These are phyloP conservation scores for Yarrowia hollandica DNA, from an alignment of 805 yeast genomes.

Conservation along the genomic window DNA sequence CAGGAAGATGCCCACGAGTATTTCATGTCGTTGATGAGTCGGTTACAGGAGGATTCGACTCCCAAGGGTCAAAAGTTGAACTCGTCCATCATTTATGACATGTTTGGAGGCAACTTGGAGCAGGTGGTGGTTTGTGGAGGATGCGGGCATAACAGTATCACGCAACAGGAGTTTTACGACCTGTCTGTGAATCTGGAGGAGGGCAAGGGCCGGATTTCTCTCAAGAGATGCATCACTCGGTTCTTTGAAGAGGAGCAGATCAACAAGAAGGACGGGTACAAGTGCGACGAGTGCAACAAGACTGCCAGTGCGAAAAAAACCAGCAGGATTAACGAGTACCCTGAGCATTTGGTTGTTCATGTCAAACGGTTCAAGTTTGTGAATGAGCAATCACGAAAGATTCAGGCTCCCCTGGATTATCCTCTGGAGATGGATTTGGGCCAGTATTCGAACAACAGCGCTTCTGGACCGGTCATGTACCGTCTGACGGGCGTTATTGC, in stretches of 20 bases:
- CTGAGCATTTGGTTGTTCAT: slow-evolving; percentile 85
- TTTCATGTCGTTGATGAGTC: slow-evolving; percentile 84
- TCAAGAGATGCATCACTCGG: slow-evolving; percentile 48
- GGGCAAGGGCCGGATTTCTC: slow-evolving; percentile 36
- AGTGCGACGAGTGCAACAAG: slow-evolving; percentile 81
- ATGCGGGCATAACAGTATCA: slow-evolving; percentile 80
- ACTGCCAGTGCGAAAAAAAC: slow-evolving; percentile 76
- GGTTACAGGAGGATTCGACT: slow-evolving; percentile 88
- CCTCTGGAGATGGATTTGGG: slow-evolving; percentile 75
- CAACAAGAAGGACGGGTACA: slow-evolving; percentile 56
- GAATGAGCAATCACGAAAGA: slow-evolving; percentile 61
- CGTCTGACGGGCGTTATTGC: slow-evolving; percentile 80
- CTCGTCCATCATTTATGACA: slow-evolving; percentile 80
- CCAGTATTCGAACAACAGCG: slow-evolving; percentile 45
- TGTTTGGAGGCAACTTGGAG: slow-evolving; percentile 86
- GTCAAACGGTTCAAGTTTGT: slow-evolving; percentile 84
- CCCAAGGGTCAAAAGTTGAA: slow-evolving; percentile 87
- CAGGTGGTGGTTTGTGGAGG: slow-evolving; percentile 81
- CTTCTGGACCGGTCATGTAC: slow-evolving; percentile 53
- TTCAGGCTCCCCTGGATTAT: slow-evolving; percentile 82
- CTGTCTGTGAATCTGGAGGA: slow-evolving; percentile 67
- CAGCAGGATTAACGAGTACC: slow-evolving; percentile 73
- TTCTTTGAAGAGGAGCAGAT: slow-evolving; percentile 64
- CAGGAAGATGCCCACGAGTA: slow-evolving; percentile 98
- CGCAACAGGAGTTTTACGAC: slow-evolving; percentile 93